These are phyloP conservation scores for Eucalyptus guilfoylei DNA, from an alignment of 345 rosid species.

Conservation along the genomic window DNA sequence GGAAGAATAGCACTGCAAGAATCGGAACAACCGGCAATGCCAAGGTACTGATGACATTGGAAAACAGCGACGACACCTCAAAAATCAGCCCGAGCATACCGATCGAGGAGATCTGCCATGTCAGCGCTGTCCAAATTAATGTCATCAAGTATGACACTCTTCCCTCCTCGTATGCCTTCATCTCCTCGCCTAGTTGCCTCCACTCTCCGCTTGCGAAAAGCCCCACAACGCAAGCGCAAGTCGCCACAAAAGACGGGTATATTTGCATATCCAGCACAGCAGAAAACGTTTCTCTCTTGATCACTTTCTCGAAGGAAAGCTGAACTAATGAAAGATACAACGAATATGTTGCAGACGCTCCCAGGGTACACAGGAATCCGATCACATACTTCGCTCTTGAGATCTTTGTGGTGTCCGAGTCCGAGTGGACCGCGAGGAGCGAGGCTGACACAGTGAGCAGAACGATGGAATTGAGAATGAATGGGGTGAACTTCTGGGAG, in stretches of 20 bases:
- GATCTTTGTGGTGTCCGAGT: conserved; percentile 6
- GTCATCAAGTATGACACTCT: conserved; percentile 25
- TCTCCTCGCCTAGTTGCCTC: conserved; percentile 18
- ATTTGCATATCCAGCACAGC: conserved; percentile 32
- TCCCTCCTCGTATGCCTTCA: conserved; percentile 19
- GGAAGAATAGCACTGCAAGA: conserved; percentile 38
- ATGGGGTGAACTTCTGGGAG: conserved; percentile 37
- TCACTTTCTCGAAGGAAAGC: conserved; percentile 30
- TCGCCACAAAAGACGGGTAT: conserved; percentile 26
- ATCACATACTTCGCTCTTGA: conserved; percentile 13
- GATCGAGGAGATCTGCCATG: conserved; percentile 32
- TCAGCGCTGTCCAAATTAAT: conserved; percentile 31
- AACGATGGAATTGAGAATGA: conserved; percentile 32
- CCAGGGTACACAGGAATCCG: conserved; percentile 33
- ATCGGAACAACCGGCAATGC: conserved; percentile 32
- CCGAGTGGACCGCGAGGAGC: conserved; percentile 34
- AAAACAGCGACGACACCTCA: conserved; percentile 41
- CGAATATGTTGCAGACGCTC: conserved; percentile 35
- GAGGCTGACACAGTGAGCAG: conserved; percentile 40
- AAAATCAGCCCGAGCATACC: conserved; percentile 38
- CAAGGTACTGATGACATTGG: conserved; percentile 39
- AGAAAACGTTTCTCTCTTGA: conserved; percentile 22
- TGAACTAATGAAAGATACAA: conserved; percentile 32
- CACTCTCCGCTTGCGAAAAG: conserved; percentile 38
- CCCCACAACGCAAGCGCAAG: conserved; percentile 27